phyloP scores from a whole-genome alignment of 2,329 filamentous ascomycete genomes.

The Microcyclospora tardicrescens region DNA sequence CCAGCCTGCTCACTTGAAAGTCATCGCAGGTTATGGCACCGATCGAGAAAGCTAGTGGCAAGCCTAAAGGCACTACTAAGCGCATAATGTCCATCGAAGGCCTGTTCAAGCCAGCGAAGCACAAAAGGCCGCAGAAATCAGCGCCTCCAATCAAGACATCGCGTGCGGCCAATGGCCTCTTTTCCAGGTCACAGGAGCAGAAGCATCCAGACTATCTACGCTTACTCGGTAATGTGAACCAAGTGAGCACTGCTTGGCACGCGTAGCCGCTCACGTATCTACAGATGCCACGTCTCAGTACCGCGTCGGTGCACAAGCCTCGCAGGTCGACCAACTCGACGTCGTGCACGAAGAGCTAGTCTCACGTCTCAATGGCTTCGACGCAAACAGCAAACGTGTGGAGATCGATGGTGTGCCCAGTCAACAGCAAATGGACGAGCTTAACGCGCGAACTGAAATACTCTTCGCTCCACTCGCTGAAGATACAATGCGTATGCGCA shows the following conservation, averaged over 20 bases:
- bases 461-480: conserved; percentile 12
- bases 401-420: conserved; percentile 5
- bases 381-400: neutral
- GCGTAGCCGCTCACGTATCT: conserved; percentile 2
- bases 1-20: neutral
- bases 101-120: conserved; percentile 6
- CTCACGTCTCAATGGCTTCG: conserved; percentile 10
- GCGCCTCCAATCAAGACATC: neutral
- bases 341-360: conserved; percentile 7
- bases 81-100: conserved; percentile 5
- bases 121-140: neutral
- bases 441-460: conserved; percentile 6
- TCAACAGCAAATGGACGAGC: conserved; percentile 5
- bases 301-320: conserved; percentile 1
- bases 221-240: neutral
- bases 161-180: neutral
- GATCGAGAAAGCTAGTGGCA: conserved; percentile 6
- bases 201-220: neutral
- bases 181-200: neutral
- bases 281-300: conserved; percentile 9
- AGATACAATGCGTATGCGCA: conserved; percentile 7
- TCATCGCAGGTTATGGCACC: neutral
- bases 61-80: conserved; percentile 3
- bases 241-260: conserved; percentile 1
- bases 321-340: conserved; percentile 3